Percentiles rank a stretch among this genome's conserved stretches.
phyloP scores from a whole-genome alignment of 495 filamentous ascomycete genomes.

The Penicillium soppii region DNA sequence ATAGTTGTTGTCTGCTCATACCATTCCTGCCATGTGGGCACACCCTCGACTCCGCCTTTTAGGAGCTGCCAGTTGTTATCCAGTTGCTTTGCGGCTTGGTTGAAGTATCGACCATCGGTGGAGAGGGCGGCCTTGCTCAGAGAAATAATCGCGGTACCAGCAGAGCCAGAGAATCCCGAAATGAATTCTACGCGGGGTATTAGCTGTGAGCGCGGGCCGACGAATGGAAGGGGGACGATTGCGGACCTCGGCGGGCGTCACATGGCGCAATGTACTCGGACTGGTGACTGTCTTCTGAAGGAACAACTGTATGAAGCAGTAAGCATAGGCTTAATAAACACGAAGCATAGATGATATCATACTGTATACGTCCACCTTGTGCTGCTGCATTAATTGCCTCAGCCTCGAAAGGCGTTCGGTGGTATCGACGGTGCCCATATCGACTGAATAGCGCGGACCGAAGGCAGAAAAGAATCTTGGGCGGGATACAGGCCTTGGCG shows the following conservation, averaged over 20 bases:
- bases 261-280: conserved; percentile 97
- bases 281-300: conserved; percentile 95
- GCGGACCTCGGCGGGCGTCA: conserved; percentile 81
- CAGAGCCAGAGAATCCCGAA: conserved; percentile 92
- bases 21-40: conserved; percentile 99
- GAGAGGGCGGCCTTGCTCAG: conserved; percentile 83
- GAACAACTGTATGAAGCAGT: conserved; percentile 67
- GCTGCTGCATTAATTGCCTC: conserved; percentile 82
- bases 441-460: conserved; percentile 40
- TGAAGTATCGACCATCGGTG: conserved; percentile 98
- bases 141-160: conserved; percentile 88
- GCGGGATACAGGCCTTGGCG: conserved; percentile 29
- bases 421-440: conserved; percentile 86
- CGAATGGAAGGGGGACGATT: conserved; percentile 2
- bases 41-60: conserved; percentile 89
- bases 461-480: conserved; percentile 39
- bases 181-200: conserved; percentile 63
- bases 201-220: conserved; percentile 7
- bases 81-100: conserved; percentile 90
- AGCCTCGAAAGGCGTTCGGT: conserved; percentile 72
- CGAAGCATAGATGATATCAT: conserved; percentile 34
- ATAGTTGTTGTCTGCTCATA: conserved; percentile 28
- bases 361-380: conserved; percentile 93
- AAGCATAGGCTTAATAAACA: conserved; percentile 6
- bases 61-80: conserved; percentile 89